Evolutionary conservation across 164 flowering plant genomes (phyloP), one percentile per base, ranked within the genome.

Genomic region (Piper betle): DNA sequence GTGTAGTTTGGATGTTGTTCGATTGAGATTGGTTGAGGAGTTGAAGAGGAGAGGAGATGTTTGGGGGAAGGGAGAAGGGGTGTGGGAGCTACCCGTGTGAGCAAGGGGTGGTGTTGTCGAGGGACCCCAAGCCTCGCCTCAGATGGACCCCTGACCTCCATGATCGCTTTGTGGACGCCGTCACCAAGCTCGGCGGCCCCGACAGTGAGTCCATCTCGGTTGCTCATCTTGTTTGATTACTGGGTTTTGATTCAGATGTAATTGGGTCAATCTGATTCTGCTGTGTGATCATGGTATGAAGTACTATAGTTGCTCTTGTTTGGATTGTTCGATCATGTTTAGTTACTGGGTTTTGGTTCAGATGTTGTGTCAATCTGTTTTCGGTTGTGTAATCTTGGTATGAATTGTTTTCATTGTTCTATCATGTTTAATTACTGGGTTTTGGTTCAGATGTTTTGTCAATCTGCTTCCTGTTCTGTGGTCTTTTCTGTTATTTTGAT

Each of bases 81-180:
- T 39, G 57, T 41, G 69, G 59, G 20, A 61, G 65, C 52, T 62
- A 63, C 53, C 25, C 65, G 59, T 64, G 53, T 41, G 73, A 70
- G 18, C 59, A 46, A 0, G 77, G 69, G 3, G 59, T 67, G 39
- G 53, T 69, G 54, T 62, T 70, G 1, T 74, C 77, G 3, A 67
- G 73, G 39, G 73, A 74, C 46, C 77, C 71, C 10, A 74, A 74
- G 61, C 74, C 72, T 1, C 64, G 77, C 3, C 66, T 74, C 2
- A 41, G 77, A 50, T 74, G 77, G 77, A 74, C 77, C 40, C 72
- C 74, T 6, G 77, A 74, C 40, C 77, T 74, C 48, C 77, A 74
- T 39, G 68, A 68, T 16, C 69, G 74, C 15, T 74, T 74, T 43
- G 77, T 74, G 4, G 74, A 71, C 37, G 77, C 74, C 0, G 72